Evolutionary conservation across 2,329 filamentous ascomycete genomes (phyloP), one percentile per base, ranked within the genome.

Genomic region (Aspergillus sp.): DNA sequence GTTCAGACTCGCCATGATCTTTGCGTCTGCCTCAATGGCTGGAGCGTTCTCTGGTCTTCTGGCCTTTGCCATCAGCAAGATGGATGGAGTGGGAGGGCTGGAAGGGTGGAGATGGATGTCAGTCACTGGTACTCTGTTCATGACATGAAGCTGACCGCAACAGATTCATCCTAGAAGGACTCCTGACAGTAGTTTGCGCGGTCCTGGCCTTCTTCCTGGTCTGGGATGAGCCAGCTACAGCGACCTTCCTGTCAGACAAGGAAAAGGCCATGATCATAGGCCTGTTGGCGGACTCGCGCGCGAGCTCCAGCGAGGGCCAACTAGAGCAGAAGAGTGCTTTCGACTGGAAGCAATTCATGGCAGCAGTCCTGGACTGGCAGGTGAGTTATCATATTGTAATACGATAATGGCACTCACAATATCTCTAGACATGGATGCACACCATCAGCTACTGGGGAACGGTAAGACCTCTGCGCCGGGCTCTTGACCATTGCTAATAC

Each of bases 1-100:
- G 45, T 68, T 71, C 48, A 71, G 80, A n/a, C 71, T 77, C 34
- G 76, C 78, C 4, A 66, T 81, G 1, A 76, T 80, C 66, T 80
- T 80, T 62, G 77, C 74, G 42, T 77, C 79, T 0, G 76, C 77
- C 1, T 76, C 74, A 33, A 66, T 83, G 47, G 80, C 81, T 0
- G 80, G 82, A 15, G 79, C 79, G 1, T 80, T 84, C 50, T 77
- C 76, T 1, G 82, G 82, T 1, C 66, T 84, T 15, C 68, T 84
- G 0, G 82, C 82, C 2, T 82, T 75, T 61, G 80, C 68, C 3
- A 82, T 83, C 42, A 75, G 75, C 65, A 76, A 79, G 66, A 81
- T 83, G 78, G 75, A 80, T 45, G 81, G 81, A 1, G 70, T 80
- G 4, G 76, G 73, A 3, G 77, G 77, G 3, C 75, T 75, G 42